Evolutionary conservation across 768 basidiomycete genomes (phyloP).

Genomic region (Termitomyces sp.): DNA sequence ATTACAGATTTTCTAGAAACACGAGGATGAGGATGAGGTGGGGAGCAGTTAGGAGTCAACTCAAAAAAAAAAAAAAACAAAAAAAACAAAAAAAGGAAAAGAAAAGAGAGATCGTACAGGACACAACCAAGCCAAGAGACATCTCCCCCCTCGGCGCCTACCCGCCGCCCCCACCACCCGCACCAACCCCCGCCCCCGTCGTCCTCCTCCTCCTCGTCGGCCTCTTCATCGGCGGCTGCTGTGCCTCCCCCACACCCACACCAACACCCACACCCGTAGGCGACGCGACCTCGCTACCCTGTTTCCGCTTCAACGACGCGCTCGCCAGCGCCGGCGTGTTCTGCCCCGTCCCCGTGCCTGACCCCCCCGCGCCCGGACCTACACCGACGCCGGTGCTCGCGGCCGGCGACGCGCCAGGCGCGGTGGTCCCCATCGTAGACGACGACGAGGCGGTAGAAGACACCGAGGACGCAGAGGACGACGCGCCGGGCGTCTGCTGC

Average conservation of each 20-base stretch:
- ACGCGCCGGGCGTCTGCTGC: neutral
- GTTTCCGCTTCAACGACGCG: constrained; percentile 54
- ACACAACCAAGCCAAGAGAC: too few species aligned
- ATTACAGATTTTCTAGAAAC: too few species aligned
- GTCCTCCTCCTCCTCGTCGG: constrained; percentile 49
- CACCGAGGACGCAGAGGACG: constrained; percentile 17
- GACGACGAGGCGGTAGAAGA: constrained; percentile 23
- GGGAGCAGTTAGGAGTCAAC: too few species aligned
- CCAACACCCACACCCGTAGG: constrained; percentile 31
- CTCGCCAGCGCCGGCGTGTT: constrained; percentile 45
- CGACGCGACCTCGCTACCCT: constrained; percentile 36
- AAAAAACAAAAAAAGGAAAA: too few species aligned
- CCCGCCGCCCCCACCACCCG: neutral
- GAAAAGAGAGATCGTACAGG: too few species aligned
- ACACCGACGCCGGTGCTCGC: neutral
- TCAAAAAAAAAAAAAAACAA: too few species aligned
- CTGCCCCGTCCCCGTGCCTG: neutral
- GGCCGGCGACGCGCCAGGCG: too few species aligned
- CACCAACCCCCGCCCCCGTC: constrained; percentile 31
- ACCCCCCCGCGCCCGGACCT: neutral
- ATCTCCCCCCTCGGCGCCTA: too few species aligned
- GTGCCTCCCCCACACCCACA: too few species aligned
- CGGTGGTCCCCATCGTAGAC: too few species aligned
- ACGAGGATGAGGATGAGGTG: too few species aligned
- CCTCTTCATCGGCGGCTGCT: constrained; percentile 39